phyloP scores from a whole-genome alignment of 305 asterid species.

The Fraxinus angustifolia region DNA sequence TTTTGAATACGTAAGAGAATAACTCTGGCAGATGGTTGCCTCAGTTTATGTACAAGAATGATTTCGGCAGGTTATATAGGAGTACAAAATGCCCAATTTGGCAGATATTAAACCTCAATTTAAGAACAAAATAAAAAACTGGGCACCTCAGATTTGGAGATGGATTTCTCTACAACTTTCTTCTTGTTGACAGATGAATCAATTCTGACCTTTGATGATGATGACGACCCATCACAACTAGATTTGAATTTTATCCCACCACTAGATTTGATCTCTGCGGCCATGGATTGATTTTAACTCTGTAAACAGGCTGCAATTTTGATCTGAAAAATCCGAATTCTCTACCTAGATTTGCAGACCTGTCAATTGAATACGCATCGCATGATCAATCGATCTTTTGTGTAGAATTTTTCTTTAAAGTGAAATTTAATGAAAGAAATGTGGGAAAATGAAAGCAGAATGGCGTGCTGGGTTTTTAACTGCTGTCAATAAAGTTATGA shows the following conservation, averaged over 20 bases:
- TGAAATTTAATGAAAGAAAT: not conserved
- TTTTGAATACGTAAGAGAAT: not conserved
- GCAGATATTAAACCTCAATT: not conserved
- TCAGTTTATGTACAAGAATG: not conserved
- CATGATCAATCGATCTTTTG: not conserved
- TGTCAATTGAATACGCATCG: not conserved
- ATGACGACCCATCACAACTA: conserved; percentile 22
- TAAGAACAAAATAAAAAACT: not conserved
- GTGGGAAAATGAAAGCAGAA: not conserved
- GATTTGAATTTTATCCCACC: conserved; percentile 25
- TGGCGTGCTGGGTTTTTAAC: conserved; percentile 2
- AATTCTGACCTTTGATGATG: conserved; percentile 38
- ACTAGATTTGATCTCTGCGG: conserved; percentile 31
- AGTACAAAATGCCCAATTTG: not conserved
- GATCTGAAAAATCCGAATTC: not conserved
- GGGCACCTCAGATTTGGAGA: conserved; percentile 37
- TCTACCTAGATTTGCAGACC: not conserved
- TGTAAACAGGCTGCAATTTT: not conserved
- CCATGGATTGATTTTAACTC: conserved; percentile 19
- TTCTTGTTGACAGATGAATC: conserved; percentile 51
- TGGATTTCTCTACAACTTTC: conserved; percentile 46
- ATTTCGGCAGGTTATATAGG: not conserved
- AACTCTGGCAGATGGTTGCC: not conserved
- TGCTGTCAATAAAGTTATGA: not conserved
- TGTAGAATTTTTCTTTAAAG: not conserved